Conservation (phyloP, 176 grass and related monocot species). For the Alloteropsis semialata region DNA sequence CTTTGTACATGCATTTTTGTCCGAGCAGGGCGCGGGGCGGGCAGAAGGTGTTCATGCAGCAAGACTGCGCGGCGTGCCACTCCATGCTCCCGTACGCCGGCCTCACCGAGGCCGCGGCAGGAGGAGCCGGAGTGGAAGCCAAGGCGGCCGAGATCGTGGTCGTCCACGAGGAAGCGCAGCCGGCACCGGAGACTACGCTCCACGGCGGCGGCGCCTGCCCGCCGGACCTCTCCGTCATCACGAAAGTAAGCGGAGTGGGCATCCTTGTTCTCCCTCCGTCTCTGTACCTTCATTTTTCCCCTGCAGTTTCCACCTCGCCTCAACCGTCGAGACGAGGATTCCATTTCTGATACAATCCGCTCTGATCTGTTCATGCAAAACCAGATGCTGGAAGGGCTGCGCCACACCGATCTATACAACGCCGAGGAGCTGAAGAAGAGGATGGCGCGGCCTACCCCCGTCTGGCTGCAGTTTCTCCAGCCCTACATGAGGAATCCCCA, state of each 20-base stretch:
- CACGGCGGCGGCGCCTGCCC: neutral
- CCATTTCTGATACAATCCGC: neutral
- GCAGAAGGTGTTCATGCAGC: slow-evolving; percentile 55
- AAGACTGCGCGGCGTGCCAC: slow-evolving; percentile 68
- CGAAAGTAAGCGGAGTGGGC: slow-evolving; percentile 18
- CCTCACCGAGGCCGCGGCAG: neutral
- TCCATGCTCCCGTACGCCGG: slow-evolving; percentile 47
- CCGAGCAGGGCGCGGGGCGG: slow-evolving; percentile 26
- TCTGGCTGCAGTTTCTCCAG: slow-evolving; percentile 27
- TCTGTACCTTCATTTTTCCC: too few species aligned
- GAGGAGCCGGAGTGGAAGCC: neutral
- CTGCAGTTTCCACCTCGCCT: too few species aligned
- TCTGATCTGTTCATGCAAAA: neutral
- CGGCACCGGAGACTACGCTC: neutral
- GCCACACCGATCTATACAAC: slow-evolving; percentile 18
- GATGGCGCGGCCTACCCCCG: neutral
- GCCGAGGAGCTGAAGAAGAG: slow-evolving; percentile 6
- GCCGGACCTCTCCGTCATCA: slow-evolving; percentile 28
- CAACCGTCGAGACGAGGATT: neutral
- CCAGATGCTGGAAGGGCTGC: slow-evolving; percentile 22
- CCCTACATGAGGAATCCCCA: slow-evolving; percentile 3
- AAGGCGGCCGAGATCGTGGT: slow-evolving; percentile 46
- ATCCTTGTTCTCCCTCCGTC: neutral
- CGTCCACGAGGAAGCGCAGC: neutral
- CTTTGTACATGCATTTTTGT: neutral